Evolutionary conservation across 805 yeast genomes (phyloP).

Genomic region (Yarrowia sp.): DNA sequence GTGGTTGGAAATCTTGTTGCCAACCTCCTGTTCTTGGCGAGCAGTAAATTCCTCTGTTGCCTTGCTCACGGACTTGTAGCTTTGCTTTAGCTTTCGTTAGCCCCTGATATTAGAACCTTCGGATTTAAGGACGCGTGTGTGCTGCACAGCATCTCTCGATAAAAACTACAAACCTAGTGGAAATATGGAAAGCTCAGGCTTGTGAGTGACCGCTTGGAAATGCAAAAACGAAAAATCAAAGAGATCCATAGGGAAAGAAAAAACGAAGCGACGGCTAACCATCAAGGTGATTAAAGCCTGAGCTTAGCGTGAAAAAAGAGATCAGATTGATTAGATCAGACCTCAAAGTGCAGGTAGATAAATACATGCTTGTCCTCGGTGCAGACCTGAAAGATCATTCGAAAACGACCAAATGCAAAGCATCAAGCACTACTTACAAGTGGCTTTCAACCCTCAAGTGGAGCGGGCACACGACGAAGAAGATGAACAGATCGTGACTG

Average conservation of each 20-base stretch:
- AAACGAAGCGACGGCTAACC: neutral
- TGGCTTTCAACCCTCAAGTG: neutral
- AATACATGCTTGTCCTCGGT: neutral
- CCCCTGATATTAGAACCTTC: neutral
- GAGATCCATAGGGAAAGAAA: neutral
- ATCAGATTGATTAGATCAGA: slow-evolving; percentile 11
- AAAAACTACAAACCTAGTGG: slow-evolving; percentile 13
- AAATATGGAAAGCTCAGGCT: neutral
- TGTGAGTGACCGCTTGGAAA: neutral
- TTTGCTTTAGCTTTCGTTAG: neutral
- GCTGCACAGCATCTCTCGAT: neutral
- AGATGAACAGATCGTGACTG: neutral
- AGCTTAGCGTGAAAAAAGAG: neutral
- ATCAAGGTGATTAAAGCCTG: neutral
- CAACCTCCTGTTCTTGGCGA: neutral
- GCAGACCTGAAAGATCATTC: neutral
- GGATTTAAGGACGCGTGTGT: neutral
- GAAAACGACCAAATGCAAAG: neutral
- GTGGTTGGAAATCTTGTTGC: neutral
- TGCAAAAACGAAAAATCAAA: neutral
- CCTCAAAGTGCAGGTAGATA: neutral
- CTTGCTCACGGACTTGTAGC: neutral
- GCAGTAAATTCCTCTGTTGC: neutral
- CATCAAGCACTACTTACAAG: neutral
- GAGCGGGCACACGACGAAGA: slow-evolving; percentile 1